Percentiles rank a stretch among this genome's conserved stretches.
phyloP scores from a whole-genome alignment of 495 filamentous ascomycete species.

The Corynascus novoguineensis region DNA sequence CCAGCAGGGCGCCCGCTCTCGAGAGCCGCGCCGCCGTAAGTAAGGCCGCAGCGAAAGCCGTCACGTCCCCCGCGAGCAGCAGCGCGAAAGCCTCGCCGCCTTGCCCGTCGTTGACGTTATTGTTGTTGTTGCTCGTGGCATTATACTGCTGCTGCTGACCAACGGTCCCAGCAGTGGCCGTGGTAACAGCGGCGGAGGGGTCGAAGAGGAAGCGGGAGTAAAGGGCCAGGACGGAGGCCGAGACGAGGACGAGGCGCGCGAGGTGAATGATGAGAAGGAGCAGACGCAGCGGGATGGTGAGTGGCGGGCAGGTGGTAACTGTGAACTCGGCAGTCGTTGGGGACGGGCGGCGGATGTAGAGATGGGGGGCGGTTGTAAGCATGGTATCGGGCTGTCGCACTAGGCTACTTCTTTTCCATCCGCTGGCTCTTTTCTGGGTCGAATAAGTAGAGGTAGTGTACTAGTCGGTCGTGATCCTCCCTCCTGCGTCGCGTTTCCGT shows the following conservation, averaged over 20 bases:
- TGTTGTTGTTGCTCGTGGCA: too few species aligned
- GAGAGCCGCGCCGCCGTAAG: slow-evolving; percentile 26
- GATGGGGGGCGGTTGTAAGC: slow-evolving; percentile 48
- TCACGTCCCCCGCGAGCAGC: slow-evolving; percentile 11
- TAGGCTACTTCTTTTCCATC: too few species aligned
- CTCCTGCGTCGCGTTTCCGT: too few species aligned
- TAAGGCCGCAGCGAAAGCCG: slow-evolving; percentile 34
- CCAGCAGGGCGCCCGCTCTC: slow-evolving; percentile 31
- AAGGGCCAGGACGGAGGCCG: slow-evolving; percentile 33
- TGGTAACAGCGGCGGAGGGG: slow-evolving; percentile 7
- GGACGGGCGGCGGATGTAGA: slow-evolving; percentile 67
- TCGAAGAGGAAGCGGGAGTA: slow-evolving; percentile 24
- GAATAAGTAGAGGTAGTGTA: too few species aligned
- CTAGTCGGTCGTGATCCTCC: too few species aligned
- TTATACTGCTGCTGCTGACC: too few species aligned
- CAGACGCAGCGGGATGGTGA: slow-evolving; percentile 52
- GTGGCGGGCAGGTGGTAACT: slow-evolving; percentile 64
- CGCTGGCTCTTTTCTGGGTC: too few species aligned
- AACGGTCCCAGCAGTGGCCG: not conserved
- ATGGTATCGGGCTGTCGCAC: slow-evolving; percentile 36
- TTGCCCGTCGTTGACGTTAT: slow-evolving; percentile 1
- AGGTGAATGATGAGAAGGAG: slow-evolving; percentile 46
- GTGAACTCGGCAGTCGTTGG: slow-evolving; percentile 83
- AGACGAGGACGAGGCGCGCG: slow-evolving; percentile 38
- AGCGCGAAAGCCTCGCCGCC: not conserved